Conservation (phyloP, 129 eudicot genomes). For the Dittrichia graveolens region DNA sequence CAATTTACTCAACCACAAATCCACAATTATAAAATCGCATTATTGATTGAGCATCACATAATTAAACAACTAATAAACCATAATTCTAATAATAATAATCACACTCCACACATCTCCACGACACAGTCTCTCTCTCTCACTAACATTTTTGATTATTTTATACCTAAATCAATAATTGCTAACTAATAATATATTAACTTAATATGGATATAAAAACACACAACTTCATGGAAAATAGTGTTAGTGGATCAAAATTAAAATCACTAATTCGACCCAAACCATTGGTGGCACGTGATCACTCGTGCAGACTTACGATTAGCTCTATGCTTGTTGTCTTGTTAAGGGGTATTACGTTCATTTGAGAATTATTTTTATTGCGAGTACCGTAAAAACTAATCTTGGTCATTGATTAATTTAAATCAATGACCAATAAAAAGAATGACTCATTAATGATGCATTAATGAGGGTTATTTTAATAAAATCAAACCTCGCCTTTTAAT, state of each 20-base stretch:
- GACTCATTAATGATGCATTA: no score
- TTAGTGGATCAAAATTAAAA: not conserved
- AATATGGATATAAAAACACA: not conserved
- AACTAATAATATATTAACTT: not conserved
- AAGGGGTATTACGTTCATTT: no score
- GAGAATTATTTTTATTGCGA: no score
- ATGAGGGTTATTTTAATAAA: no score
- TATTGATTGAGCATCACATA: slow-evolving; percentile 26
- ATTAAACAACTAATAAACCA: slow-evolving; percentile 22
- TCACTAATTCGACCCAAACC: not conserved
- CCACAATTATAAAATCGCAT: slow-evolving; percentile 27
- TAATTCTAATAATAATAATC: slow-evolving; percentile 8
- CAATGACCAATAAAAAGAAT: no score
- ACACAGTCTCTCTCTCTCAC: slow-evolving; percentile 2
- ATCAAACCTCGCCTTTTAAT: no score
- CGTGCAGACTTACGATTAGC: not conserved
- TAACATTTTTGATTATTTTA: slow-evolving; percentile 7
- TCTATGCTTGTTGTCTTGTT: not conserved
- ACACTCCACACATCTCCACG: slow-evolving; percentile 36
- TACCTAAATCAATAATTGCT: not conserved
- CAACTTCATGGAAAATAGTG: not conserved
- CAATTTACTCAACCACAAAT: no score
- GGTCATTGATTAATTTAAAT: no score
- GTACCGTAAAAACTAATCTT: no score
- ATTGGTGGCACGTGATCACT: slow-evolving; percentile 16